Evolutionary conservation across 2,329 filamentous ascomycete genomes (phyloP).

Genomic region (Fusarium sp.): DNA sequence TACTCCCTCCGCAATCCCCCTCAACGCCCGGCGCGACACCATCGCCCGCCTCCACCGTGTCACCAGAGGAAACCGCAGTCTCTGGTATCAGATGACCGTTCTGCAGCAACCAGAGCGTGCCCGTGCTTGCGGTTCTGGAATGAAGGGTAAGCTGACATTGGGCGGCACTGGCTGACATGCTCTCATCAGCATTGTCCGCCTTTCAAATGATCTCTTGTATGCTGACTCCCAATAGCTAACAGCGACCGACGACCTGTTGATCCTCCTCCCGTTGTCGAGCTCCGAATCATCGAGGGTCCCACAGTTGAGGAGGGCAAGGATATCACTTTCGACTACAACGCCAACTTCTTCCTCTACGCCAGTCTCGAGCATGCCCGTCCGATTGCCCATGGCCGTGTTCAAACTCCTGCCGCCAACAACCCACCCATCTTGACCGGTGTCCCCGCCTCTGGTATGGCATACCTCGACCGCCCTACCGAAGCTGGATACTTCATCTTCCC

Average conservation of each 20-base stretch:
- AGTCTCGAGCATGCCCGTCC: slow-evolving; percentile 88
- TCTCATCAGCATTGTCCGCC: not conserved
- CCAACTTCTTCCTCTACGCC: slow-evolving; percentile 97
- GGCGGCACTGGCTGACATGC: not conserved
- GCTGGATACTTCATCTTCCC: slow-evolving; percentile 98
- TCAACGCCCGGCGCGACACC: slow-evolving; percentile 49
- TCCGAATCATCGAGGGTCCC: slow-evolving; percentile 83
- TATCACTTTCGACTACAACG: slow-evolving; percentile 91
- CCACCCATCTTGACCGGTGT: slow-evolving; percentile 92
- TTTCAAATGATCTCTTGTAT: not conserved
- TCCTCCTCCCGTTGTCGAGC: slow-evolving; percentile 91
- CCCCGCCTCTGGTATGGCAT: slow-evolving; percentile 94
- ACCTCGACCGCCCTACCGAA: slow-evolving; percentile 85
- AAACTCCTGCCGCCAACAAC: slow-evolving; percentile 73
- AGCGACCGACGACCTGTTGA: slow-evolving; percentile 90
- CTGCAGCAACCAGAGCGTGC: slow-evolving; percentile 96
- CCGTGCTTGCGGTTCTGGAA: slow-evolving; percentile 92
- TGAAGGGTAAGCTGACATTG: slow-evolving; percentile 78
- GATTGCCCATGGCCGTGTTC: slow-evolving; percentile 83
- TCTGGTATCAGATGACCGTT: slow-evolving; percentile 86
- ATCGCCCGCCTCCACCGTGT: slow-evolving; percentile 60
- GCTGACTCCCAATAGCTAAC: slow-evolving; percentile 49
- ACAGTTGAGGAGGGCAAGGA: slow-evolving; percentile 72
- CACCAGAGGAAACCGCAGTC: slow-evolving; percentile 79
- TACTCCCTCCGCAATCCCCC: slow-evolving; percentile 47